Percentiles rank a stretch among this genome's conserved stretches.
phyloP scores from a whole-genome alignment of 164 flowering plant species.

The Cinnamomum micranthum region DNA sequence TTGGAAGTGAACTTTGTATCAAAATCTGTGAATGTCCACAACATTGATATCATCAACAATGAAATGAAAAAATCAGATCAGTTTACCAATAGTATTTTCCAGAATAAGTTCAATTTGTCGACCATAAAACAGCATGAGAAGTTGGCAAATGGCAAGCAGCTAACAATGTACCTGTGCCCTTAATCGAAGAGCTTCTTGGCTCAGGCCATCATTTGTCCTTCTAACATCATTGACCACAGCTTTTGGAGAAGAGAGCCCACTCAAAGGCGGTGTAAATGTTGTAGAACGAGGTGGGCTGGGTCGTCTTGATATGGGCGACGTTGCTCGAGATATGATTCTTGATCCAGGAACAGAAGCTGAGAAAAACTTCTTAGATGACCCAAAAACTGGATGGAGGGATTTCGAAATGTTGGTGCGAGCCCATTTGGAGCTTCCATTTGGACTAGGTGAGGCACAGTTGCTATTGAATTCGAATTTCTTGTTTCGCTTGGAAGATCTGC shows the following conservation, averaged over 20 bases:
- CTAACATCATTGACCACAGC: constrained; percentile 55
- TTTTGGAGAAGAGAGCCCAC: constrained; percentile 34
- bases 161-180: constrained; percentile 46
- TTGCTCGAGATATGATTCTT: constrained; percentile 34
- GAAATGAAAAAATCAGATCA: neutral
- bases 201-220: constrained; percentile 59
- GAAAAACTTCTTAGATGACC: neutral
- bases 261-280: constrained; percentile 26
- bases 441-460: constrained; percentile 28
- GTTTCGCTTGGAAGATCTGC: constrained; percentile 19
- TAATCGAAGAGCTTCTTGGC: constrained; percentile 59
- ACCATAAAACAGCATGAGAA: neutral
- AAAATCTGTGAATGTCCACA: neutral
- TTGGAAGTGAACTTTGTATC: neutral
- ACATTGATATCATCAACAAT: neutral
- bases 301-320: constrained; percentile 62
- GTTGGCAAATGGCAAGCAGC: neutral
- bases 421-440: constrained; percentile 33
- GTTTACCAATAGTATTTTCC: neutral
- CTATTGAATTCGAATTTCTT: constrained; percentile 25
- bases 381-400: constrained; percentile 26
- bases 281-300: constrained; percentile 67
- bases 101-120: neutral
- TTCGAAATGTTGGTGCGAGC: constrained; percentile 25
- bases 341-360: constrained; percentile 23